Evolutionary conservation across 371 early-diverging fungal genomes (phyloP).

Genomic region (Mucor indicus): DNA sequence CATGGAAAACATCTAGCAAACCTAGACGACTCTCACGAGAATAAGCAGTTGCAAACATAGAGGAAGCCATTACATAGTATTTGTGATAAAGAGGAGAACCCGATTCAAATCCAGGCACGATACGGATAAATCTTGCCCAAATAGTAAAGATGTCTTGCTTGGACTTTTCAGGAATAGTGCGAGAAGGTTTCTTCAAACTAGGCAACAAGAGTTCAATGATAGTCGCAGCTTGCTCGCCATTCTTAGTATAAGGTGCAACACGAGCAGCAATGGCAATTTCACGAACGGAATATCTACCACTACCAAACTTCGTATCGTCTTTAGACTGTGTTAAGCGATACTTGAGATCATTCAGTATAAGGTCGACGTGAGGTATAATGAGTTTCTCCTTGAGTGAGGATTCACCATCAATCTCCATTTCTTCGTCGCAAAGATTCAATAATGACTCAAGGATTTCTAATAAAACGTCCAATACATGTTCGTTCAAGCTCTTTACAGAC

Average conservation of each 20-base stretch:
- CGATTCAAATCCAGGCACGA: constrained; percentile 51
- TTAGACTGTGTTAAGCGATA: constrained; percentile 52
- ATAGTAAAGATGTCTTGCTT: constrained; percentile 85
- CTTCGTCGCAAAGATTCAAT: constrained; percentile 51
- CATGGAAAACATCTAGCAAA: constrained; percentile 62
- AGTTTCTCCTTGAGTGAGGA: constrained; percentile 46
- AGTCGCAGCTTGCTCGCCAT: constrained; percentile 61
- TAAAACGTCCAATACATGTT: constrained; percentile 64
- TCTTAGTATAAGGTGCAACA: constrained; percentile 70
- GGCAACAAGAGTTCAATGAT: constrained; percentile 84
- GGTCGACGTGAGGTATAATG: constrained; percentile 61
- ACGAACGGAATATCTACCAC: constrained; percentile 62
- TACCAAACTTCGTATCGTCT: constrained; percentile 50
- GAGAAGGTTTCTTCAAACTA: constrained; percentile 66
- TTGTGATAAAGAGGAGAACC: constrained; percentile 41
- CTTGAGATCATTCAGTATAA: constrained; percentile 63
- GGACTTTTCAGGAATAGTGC: constrained; percentile 72
- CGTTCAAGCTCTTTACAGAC: constrained; percentile 73
- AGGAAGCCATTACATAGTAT: constrained; percentile 59
- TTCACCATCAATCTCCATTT: constrained; percentile 38
- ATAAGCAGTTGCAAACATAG: constrained; percentile 57
- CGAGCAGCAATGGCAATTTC: constrained; percentile 79
- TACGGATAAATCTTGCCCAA: constrained; percentile 64
- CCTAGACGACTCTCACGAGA: constrained; percentile 56
- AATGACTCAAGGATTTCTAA: constrained; percentile 77